Evolutionary conservation across 2,329 filamentous ascomycete genomes (phyloP).

Genomic region (Exophiala bonariae): DNA sequence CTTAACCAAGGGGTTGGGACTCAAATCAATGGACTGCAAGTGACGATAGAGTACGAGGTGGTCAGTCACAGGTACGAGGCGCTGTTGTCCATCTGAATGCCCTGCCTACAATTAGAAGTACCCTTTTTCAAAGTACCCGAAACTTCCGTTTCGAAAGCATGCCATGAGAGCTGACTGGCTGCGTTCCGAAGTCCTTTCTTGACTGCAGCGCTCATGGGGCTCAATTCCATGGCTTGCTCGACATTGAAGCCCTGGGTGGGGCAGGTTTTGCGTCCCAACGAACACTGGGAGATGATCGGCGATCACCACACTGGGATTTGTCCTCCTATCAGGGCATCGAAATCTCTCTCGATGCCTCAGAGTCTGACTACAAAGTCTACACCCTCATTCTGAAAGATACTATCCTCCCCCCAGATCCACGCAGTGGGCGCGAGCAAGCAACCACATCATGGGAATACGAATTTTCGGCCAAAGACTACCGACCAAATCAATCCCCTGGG

Average conservation of each 20-base stretch:
- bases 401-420: slow-evolving; percentile 54
- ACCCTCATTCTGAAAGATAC: slow-evolving; percentile 75
- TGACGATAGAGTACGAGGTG: slow-evolving; percentile 77
- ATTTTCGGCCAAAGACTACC: slow-evolving; percentile 44
- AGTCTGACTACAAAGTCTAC: slow-evolving; percentile 66
- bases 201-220: slow-evolving; percentile 42
- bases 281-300: slow-evolving; percentile 56
- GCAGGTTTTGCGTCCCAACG: slow-evolving; percentile 81
- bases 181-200: slow-evolving; percentile 47
- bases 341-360: slow-evolving; percentile 47
- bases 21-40: slow-evolving; percentile 64
- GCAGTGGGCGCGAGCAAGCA: slow-evolving; percentile 69
- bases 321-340: slow-evolving; percentile 62
- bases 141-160: neutral
- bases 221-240: slow-evolving; percentile 67
- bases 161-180: neutral
- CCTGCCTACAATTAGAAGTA: no score
- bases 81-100: neutral
- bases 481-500: neutral
- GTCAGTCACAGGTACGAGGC: slow-evolving; percentile 56
- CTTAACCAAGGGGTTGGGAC: slow-evolving; percentile 49
- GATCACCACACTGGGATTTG: slow-evolving; percentile 61
- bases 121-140: no score
- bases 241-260: slow-evolving; percentile 73
- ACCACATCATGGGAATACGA: slow-evolving; percentile 74